Evolutionary conservation across 164 flowering plant genomes (phyloP).

Genomic region (Vitis vinifera): DNA sequence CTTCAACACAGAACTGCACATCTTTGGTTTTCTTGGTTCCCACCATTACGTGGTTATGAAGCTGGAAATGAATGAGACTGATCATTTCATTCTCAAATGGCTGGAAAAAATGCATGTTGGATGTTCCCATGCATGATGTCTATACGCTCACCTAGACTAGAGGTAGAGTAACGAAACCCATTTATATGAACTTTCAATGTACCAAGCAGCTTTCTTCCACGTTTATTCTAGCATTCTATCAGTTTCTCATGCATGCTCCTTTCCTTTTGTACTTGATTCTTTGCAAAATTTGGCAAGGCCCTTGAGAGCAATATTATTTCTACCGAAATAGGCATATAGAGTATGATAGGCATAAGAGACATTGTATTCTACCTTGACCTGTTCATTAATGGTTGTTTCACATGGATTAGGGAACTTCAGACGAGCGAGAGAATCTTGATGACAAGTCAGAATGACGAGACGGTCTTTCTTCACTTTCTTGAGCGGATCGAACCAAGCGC

Average conservation of each 20-base stretch:
- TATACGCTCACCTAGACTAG: conserved; percentile 65
- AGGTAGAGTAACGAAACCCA: conserved; percentile 73
- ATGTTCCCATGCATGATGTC: conserved; percentile 71
- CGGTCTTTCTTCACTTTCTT: conserved; percentile 88
- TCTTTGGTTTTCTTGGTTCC: conserved; percentile 86
- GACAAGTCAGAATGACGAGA: conserved; percentile 53
- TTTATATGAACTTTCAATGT: conserved; percentile 70
- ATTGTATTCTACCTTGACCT: conserved; percentile 96
- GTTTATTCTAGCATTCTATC: conserved; percentile 75
- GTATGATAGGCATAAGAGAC: conserved; percentile 94
- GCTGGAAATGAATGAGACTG: conserved; percentile 71
- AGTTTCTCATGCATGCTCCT: conserved; percentile 86
- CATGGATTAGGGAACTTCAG: conserved; percentile 51
- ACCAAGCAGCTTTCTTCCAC: conserved; percentile 64
- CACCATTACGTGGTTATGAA: conserved; percentile 90
- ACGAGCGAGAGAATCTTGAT: conserved; percentile 76
- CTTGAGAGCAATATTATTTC: conserved; percentile 90
- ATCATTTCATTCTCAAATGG: conserved; percentile 87
- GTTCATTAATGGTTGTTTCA: conserved; percentile 83
- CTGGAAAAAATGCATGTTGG: conserved; percentile 83
- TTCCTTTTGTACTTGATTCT: conserved; percentile 83
- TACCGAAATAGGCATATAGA: conserved; percentile 84
- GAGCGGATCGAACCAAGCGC: conserved; percentile 88
- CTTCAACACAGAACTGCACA: conserved; percentile 81
- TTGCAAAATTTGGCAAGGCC: conserved; percentile 94